Base-by-base conservation (phyloP, 2,329 filamentous ascomycete species). In the Cryphonectria parasitica region DNA sequence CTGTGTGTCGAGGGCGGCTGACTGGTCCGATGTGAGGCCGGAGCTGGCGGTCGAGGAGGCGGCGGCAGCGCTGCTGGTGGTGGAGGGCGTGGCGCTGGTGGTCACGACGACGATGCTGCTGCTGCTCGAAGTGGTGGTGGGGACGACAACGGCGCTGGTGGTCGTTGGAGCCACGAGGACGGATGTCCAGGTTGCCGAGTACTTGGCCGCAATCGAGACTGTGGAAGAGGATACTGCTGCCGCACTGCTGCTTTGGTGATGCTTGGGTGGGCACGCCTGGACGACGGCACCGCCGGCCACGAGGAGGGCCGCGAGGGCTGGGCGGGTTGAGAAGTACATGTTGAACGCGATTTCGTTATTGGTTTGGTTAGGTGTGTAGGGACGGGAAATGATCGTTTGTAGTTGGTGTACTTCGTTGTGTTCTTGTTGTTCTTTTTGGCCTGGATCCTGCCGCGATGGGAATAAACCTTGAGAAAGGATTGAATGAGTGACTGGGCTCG, bases 271-370 rank as follows among this genome's bases (percentile, higher is more conserved):
- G 43, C 60, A 63, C 36, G 64, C 66, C 31, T 68, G 28, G 58
- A 68, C 66, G 63, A 71, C 17, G 49, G 36, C 63, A 10, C 65
- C 64, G 25, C 56, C 31, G 69, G 66, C 63, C 63, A 68, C 28
- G 31, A 72, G 56, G 63, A 72, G 63, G 71, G 71, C 71, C 62
- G 69, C 71, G 34, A 72, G 66, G 63, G 63, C 66, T 43, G 69
- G 64, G 52, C 66, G 56, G 69, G 70, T 64, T 36, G 71, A 69
- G 66, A 69, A 71, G 41, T 69, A 66, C 71, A 72, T 72, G 22
- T 15, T 71, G 63, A 41, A 39, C 36, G 39, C 3, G 19, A 0
- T 34, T 19, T 64, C 36, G 41, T 52, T 39, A 10, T 45, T 17
- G 19, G n/a, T 61, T 61, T 63, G 64, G 36, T 36, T 10, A 13